A percentile compares a stretch with the other conserved stretches of the same genome.
These are phyloP conservation scores for Aspergillus sp. DNA, from an alignment of 2,329 filamentous ascomycete species.

Conservation along the genomic window DNA sequence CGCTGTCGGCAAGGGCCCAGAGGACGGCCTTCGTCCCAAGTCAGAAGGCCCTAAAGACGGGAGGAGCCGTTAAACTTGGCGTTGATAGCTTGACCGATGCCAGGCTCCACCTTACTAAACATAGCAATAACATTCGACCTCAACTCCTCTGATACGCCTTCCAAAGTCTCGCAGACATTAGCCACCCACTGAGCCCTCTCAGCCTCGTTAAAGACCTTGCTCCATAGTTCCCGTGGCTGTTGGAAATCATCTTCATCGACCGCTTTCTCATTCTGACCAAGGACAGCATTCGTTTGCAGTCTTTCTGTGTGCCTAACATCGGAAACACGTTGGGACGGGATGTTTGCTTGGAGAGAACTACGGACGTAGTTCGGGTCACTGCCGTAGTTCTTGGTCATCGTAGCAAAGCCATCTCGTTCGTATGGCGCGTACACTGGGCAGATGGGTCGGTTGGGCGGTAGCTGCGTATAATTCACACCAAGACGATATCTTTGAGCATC, in stretches of 20 bases:
- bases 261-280: conserved; percentile 23
- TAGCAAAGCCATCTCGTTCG: conserved; percentile 39
- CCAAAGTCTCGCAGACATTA: conserved; percentile 24
- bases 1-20: too few species aligned
- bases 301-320: conserved; percentile 22
- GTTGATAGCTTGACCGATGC: conserved; percentile 18
- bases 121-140: conserved; percentile 15
- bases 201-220: conserved; percentile 24
- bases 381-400: conserved; percentile 55
- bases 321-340: conserved; percentile 14
- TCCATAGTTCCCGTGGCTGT: conserved; percentile 32
- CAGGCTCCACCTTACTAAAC: conserved; percentile 22
- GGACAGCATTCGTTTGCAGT: conserved; percentile 17
- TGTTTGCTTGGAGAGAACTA: conserved; percentile 23
- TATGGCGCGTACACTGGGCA: conserved; percentile 53
- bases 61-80: conserved; percentile 10
- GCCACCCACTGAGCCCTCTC: conserved; percentile 20
- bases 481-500: conserved; percentile 49
- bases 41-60: conserved; percentile 3
- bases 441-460: conserved; percentile 39
- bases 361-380: conserved; percentile 57
- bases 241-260: conserved; percentile 31
- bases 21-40: too few species aligned
- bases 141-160: conserved; percentile 20
- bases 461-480: conserved; percentile 41